Evolutionary conservation across 441 rosid genomes (phyloP), one percentile per base, ranked within the genome.

Genomic region (Rhodomyrtus psidioides): DNA sequence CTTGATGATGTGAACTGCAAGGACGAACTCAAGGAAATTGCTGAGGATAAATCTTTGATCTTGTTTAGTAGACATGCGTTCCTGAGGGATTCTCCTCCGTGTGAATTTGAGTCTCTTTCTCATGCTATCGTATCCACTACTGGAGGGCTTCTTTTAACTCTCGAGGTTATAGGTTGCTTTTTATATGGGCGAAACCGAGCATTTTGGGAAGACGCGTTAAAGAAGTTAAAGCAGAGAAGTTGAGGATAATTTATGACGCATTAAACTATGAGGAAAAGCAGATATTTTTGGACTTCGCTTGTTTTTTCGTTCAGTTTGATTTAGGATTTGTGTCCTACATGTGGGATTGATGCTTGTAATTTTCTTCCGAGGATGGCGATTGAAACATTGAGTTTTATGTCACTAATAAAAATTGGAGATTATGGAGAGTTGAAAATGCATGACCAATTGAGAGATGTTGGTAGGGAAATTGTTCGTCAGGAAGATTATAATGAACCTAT

Each of bases 51-150:
- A 0, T 59, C 70, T 14, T 27, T 59, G 5, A 59, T 59, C 39
- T 59, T 59, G 21, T 59, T 59, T 59, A 59, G 70, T 27, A 59
- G 70, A 59, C 39, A 59, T 59, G 70, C 70, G 3, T 59, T 59
- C 27, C 0, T 2, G 19, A 59, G 70, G 39, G 39, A 1, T 5
- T 59, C 34, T 59, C 70, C 39, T 59, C 21, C 39, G 3, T 4
- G 3, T 14, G 70, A 59, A 59, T 59, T 59, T 1, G 2, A 14
- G 1, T 59, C 34, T 59, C 4, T 58, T 7, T 59, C 39, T 59
- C 21, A 0, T 59, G 65, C 14, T 58, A 0, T n/a, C 0, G 10
- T 59, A 27, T 59, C 70, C 21, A 14, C 39, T 27, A 1, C 9
- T 0, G 39, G 21, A 27, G 39, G 39, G 6, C 21, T 27, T 3